These are phyloP conservation scores for Pelargonium cotyledonis DNA, from an alignment of 441 rosid species.

Conservation along the genomic window DNA sequence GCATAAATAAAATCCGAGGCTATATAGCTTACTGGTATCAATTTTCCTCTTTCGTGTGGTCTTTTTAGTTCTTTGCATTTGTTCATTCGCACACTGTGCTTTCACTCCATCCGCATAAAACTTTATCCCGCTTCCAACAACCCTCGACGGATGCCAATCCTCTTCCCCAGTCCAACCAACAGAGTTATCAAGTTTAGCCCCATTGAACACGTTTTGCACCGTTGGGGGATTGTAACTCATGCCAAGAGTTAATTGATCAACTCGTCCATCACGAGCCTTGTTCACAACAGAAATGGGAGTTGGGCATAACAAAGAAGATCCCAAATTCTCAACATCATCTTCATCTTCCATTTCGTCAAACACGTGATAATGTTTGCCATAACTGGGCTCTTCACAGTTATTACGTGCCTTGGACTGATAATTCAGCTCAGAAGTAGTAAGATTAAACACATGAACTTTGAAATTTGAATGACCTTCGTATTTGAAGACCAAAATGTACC, in stretches of 20 bases:
- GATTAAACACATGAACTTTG: constrained; percentile 76
- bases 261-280: constrained; percentile 17
- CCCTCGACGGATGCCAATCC: constrained; percentile 31
- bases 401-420: constrained; percentile 51
- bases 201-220: constrained; percentile 57
- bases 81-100: constrained; percentile 29
- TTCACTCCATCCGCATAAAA: constrained; percentile 24
- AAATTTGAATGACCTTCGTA: constrained; percentile 83
- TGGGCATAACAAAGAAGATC: constrained; percentile 27
- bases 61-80: constrained; percentile 42
- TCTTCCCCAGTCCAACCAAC: constrained; percentile 35
- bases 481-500: constrained; percentile 85
- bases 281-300: constrained; percentile 22
- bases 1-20: constrained; percentile 6
- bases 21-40: constrained; percentile 58
- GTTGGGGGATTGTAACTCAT: constrained; percentile 47
- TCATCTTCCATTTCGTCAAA: constrained; percentile 88
- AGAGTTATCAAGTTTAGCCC: constrained; percentile 33
- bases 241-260: constrained; percentile 29
- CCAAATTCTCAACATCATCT: constrained; percentile 43
- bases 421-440: constrained; percentile 72
- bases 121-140: constrained; percentile 22
- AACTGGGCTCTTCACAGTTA: constrained; percentile 32
- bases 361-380: constrained; percentile 55
- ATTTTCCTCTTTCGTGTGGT: constrained; percentile 58